phyloP scores from a whole-genome alignment of 2,329 filamentous ascomycete species.

The Penicillium oxalicum region DNA sequence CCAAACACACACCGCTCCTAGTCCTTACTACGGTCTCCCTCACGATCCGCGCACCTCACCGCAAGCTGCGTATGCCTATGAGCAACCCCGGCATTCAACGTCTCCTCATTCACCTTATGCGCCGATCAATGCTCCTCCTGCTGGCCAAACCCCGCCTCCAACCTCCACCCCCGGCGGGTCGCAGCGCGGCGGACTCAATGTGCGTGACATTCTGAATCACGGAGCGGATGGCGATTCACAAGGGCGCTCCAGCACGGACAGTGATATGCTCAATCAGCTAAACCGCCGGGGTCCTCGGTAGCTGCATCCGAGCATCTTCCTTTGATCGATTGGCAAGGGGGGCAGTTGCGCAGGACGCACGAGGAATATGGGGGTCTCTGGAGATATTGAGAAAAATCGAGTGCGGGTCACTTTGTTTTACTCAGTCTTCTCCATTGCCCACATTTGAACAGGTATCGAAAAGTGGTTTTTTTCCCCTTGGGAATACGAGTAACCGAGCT shows the following conservation, averaged over 20 bases:
- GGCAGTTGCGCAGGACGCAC: conserved; percentile 5
- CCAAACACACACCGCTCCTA: conserved; percentile 34
- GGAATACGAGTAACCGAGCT: conserved; percentile 2
- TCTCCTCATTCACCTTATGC: conserved; percentile 42
- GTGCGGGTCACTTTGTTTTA: conserved; percentile 18
- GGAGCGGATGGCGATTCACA: conserved; percentile 26
- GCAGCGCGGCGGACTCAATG: conserved; percentile 40
- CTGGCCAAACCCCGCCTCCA: conserved; percentile 34
- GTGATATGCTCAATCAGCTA: conserved; percentile 46
- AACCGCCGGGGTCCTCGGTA: conserved; percentile 33
- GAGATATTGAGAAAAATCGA: conserved; percentile 14
- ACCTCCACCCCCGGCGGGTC: conserved; percentile 30
- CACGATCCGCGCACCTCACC: conserved; percentile 42
- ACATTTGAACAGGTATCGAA: conserved; percentile 12
- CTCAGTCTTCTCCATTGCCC: conserved; percentile 3
- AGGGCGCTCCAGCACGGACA: conserved; percentile 43
- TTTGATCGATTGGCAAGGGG: not conserved
- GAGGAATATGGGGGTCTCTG: conserved; percentile 7
- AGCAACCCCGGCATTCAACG: conserved; percentile 36
- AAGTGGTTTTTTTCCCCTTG: conserved; percentile 14
- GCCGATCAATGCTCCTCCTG: conserved; percentile 27
- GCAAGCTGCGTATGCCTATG: conserved; percentile 41
- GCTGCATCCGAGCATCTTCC: conserved; percentile 13
- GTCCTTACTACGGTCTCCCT: conserved; percentile 35
- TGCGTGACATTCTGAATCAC: conserved; percentile 45